These are phyloP conservation scores for Albugo laibachii DNA, from an alignment of 352 stramenopile genomes.

Conservation along the genomic window DNA sequence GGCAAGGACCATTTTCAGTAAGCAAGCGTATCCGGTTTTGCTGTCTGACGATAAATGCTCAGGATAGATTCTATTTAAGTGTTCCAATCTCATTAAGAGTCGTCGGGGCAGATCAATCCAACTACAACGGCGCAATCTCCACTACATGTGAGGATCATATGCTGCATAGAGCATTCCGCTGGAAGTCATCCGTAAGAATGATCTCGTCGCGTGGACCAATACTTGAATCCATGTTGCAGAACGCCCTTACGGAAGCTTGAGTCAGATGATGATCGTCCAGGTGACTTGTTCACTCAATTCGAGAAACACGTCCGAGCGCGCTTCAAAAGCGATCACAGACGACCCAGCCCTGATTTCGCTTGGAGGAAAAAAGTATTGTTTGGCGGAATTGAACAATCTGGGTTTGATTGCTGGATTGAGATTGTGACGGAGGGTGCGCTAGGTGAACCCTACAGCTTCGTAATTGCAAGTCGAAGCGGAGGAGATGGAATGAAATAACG, in stretches of 20 bases:
- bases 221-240: conserved; percentile 69
- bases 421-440: conserved; percentile 61
- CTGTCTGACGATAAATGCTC: not conserved
- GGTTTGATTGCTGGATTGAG: conserved; percentile 18
- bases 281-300: conserved; percentile 58
- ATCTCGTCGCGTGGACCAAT: conserved; percentile 49
- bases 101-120: conserved; percentile 58
- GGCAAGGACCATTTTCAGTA: conserved; percentile 70
- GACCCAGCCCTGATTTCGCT: conserved; percentile 43
- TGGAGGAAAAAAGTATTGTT: conserved; percentile 22
- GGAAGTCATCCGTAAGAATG: conserved; percentile 63
- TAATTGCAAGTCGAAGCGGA: conserved; percentile 54
- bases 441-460: conserved; percentile 67
- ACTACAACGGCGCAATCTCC: conserved; percentile 66
- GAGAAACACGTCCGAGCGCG: conserved; percentile 52
- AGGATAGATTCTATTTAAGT: too few species aligned
- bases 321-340: conserved; percentile 63
- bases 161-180: conserved; percentile 63
- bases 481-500: conserved; percentile 70
- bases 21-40: not conserved
- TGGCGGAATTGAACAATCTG: not conserved
- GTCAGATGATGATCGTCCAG: conserved; percentile 6
- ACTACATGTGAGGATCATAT: conserved; percentile 50
- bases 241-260: conserved; percentile 49
- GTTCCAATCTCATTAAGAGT: too few species aligned